Base-by-base conservation (phyloP, 768 basidiomycete species). In the Wakefieldia striispora region DNA sequence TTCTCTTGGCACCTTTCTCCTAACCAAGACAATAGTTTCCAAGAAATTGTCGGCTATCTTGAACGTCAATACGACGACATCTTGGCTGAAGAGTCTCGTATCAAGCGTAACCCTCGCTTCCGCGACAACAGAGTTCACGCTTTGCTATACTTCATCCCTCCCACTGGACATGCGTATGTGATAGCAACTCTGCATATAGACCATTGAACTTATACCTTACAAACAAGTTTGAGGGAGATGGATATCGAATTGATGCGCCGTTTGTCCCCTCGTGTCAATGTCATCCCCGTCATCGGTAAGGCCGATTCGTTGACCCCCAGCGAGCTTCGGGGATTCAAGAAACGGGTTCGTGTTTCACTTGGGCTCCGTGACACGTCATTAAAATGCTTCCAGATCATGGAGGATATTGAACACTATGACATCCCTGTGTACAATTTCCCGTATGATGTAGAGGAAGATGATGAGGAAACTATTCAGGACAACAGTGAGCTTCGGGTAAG, bases 371-470 rank as follows among this genome's bases (percentile, higher is more conserved):
- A 36, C 16, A 4, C 34, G 38, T 34, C n/a, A 49, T 57, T 10
- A 58, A n/a, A 13, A 4, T 19, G 9, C 40, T 3, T 31, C 1
- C 57, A 97, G 94, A 85, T 99, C 62, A 99, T 98, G 95, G 95
- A 99, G 71, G 97, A 99, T 66, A 99, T 99, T 59, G 95, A 97
- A 63, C 82, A 98, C 75, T 97, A 97, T 64, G 87, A 88, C 57
- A 98, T 99, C 59, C 97, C 97, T 5, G 88, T 98, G 35, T 98
- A 98, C 78, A 98, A 98, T 75, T 99, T 99, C 80, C 97, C 97
- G 0, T 99, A 97, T 67, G 97, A 98, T 59, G 86, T 95, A 7
- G 97, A 99, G 69, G 97, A 99, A 70, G 97, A 99, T 64, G 97
- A 99, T 64, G 95, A 97, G 64, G 97, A 98, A 63, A 99, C 97